A percentile compares a stretch with the other conserved stretches of the same genome.
Conservation (phyloP, 1,284 basidiomycete species). For the Papiliotrema fonsecae region DNA sequence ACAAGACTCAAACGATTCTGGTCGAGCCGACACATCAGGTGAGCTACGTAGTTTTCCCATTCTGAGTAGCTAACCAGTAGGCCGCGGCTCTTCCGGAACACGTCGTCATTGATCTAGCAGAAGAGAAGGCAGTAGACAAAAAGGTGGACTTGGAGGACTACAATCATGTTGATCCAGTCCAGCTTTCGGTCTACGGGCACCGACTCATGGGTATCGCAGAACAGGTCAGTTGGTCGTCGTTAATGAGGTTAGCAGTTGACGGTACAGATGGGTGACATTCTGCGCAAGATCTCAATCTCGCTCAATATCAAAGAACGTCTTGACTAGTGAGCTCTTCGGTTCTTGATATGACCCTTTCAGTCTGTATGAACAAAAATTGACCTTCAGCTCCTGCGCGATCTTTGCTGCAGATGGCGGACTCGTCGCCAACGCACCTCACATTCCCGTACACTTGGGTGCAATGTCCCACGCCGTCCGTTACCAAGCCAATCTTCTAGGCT, state of each 20-base stretch:
- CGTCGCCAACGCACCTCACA: conserved; percentile 53
- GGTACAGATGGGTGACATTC: conserved; percentile 50
- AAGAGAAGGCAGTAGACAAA: conserved; percentile 17
- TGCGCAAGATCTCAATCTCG: conserved; percentile 52
- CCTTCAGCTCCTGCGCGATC: conserved; percentile 46
- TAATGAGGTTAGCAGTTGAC: background rate
- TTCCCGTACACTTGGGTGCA: conserved; percentile 39
- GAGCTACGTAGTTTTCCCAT: background rate
- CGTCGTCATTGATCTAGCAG: conserved; percentile 30
- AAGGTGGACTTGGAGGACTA: conserved; percentile 16
- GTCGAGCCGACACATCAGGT: conserved; percentile 26
- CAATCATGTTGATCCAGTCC: conserved; percentile 49
- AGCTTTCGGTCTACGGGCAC: conserved; percentile 54
- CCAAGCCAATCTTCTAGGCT: conserved; percentile 30
- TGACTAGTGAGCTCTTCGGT: conserved; percentile 33
- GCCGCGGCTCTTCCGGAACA: conserved; percentile 21
- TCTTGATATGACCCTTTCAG: background rate
- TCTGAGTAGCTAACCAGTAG: conserved; percentile 1
- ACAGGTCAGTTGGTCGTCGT: conserved; percentile 21
- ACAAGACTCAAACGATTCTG: conserved; percentile 42
- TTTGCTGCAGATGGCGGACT: conserved; percentile 49
- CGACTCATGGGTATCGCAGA: conserved; percentile 52
- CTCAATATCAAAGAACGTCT: conserved; percentile 42
- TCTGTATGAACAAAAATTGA: background rate
- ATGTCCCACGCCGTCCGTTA: conserved; percentile 39